Percentiles rank a stretch among this genome's conserved stretches.
phyloP scores from a whole-genome alignment of 2,329 filamentous ascomycete genomes.

The Zarea fungicola region DNA sequence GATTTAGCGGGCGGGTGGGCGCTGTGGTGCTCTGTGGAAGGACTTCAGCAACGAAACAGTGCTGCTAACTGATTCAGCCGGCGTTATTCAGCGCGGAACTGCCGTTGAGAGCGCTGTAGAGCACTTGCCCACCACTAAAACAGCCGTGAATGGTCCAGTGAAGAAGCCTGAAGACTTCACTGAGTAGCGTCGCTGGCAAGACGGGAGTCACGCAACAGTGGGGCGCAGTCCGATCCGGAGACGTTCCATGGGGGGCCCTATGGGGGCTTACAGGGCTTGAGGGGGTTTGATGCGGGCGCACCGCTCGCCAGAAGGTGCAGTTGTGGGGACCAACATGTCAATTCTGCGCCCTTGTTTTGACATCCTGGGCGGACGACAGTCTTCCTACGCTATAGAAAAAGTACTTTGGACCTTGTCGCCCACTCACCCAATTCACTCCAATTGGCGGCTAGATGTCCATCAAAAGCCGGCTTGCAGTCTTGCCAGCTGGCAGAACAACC shows the following conservation, averaged over 20 bases:
- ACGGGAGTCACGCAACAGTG: constrained; percentile 8
- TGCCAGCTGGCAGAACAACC: not conserved
- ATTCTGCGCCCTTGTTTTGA: constrained; percentile 35
- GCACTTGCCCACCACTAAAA: no score
- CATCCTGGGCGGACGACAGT: constrained; percentile 14
- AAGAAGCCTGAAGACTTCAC: not conserved
- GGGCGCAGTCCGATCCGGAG: constrained; percentile 10
- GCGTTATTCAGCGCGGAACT: no score
- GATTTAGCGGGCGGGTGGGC: not conserved
- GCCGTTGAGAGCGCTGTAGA: no score
- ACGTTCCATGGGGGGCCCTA: not conserved
- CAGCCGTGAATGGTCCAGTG: not conserved
- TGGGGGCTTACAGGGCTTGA: constrained; percentile 1
- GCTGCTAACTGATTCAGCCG: no score
- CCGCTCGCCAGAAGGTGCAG: constrained; percentile 15
- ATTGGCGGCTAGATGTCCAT: no score
- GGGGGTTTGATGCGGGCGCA: constrained; percentile 12
- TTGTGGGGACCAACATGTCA: constrained; percentile 24
- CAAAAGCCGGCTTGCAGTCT: no score
- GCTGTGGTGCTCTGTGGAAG: not conserved
- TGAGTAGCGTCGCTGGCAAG: not conserved
- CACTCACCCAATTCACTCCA: no score
- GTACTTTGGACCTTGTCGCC: no score
- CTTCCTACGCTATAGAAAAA: no score
- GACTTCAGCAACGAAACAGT: no score